Evolutionary conservation across 129 eudicot genomes (phyloP), one percentile per base, ranked within the genome.

Genomic region (Glebionis coronaria): DNA sequence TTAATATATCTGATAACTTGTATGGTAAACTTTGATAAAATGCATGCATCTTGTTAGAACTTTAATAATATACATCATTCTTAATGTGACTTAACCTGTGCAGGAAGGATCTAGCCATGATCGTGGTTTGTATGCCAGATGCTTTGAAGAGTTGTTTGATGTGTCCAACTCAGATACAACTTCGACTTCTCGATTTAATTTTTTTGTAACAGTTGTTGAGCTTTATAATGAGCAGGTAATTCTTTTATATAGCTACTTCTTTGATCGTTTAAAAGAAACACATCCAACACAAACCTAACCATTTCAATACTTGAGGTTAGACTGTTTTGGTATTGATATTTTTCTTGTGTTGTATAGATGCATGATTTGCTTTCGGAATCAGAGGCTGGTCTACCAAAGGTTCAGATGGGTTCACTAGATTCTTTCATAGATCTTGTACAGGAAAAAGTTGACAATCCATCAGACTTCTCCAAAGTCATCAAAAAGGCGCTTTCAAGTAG

Each of bases 51-150:
- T 18, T 35, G 16, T 16, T 52, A 9, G 13, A 65, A 44, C 4
- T 50, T 20, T 16, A 72, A 27, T 18, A 40, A 40, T 9, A 9
- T 67, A 21, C 23, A 35, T 68, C 20, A 62, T 13, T 27, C 44
- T 21, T 40, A 40, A 56, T 73, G 63, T 47, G 38, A 74, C 61
- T 54, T 52, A 23, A 47, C 23, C 45, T 31, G 20, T 77, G 75
- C 96, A 92, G 98, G 99, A 94, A 94, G 99, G 99, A 71, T 87
- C 95, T 75, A 87, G 87, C 82, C 97, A 94, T 80, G 97, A 94
- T 64, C 97, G 99, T 68, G 99, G 99, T 79, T 71, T 94, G 61
- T 89, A 89, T 76, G 88, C 83, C 49, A 92, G 99, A 66, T 86
- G 97, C 68, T 94, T 89, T 76, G 99, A 94, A 78, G 99, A 94